These are phyloP conservation scores for Lipomyces kockii DNA, from an alignment of 805 yeast genomes.

Conservation along the genomic window DNA sequence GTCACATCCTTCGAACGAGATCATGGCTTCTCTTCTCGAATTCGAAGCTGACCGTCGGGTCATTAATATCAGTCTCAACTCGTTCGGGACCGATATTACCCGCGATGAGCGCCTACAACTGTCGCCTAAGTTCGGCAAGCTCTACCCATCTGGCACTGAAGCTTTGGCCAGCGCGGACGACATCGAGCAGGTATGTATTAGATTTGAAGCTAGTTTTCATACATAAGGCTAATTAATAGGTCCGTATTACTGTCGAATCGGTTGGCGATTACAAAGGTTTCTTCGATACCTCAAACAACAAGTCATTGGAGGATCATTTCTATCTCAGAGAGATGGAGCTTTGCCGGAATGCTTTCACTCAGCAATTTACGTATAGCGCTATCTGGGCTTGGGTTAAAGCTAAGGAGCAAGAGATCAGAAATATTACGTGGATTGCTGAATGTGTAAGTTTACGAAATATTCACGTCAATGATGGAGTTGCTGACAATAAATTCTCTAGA, in stretches of 20 bases:
- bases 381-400: constrained; percentile 97
- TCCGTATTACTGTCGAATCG: constrained; percentile 42
- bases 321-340: constrained; percentile 89
- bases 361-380: constrained; percentile 79
- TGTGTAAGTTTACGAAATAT: constrained; percentile 51
- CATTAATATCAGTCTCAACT: constrained; percentile 87
- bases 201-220: not conserved
- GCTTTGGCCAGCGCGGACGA: constrained; percentile 80
- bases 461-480: not conserved
- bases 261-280: constrained; percentile 44
- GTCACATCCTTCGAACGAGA: constrained; percentile 75
- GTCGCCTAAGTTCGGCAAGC: constrained; percentile 81
- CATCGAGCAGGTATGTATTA: constrained; percentile 72
- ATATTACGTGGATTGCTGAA: constrained; percentile 99
- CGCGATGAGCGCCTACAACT: constrained; percentile 69
- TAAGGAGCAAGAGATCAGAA: constrained; percentile 94
- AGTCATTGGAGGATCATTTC: constrained; percentile 89
- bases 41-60: constrained; percentile 97
- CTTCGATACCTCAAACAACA: constrained; percentile 53
- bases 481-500: constrained; percentile 41
- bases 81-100: constrained; percentile 81
- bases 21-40: constrained; percentile 74
- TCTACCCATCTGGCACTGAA: constrained; percentile 70
- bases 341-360: constrained; percentile 92
- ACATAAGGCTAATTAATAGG: constrained; percentile 15